A percentile compares a stretch with the other conserved stretches of the same genome.
phyloP scores from a whole-genome alignment of 495 filamentous ascomycete species.

The Articulospora tetracladia region DNA sequence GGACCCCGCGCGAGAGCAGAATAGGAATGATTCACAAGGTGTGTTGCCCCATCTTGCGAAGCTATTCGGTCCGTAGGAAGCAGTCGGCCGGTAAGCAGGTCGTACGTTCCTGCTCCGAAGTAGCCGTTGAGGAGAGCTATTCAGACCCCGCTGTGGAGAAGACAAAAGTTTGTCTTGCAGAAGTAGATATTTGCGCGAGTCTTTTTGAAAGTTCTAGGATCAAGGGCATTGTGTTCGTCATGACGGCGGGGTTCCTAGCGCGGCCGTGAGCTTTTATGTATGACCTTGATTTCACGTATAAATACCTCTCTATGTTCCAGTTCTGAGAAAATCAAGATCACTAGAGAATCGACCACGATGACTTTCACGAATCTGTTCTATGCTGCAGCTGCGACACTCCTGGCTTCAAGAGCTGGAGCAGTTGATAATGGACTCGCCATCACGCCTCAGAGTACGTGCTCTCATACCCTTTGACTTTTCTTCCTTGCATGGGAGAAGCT shows the following conservation, averaged over 20 bases:
- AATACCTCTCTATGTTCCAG: not conserved
- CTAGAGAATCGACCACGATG: not conserved
- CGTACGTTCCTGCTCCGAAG: not conserved
- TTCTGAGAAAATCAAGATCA: not conserved
- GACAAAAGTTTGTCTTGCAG: not conserved
- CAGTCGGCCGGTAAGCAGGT: not conserved
- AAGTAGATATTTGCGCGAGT: not conserved
- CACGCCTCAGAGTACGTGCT: slow-evolving; percentile 20
- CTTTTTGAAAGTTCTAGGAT: not conserved
- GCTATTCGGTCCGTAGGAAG: not conserved
- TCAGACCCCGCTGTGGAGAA: not conserved
- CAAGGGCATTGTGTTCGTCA: not conserved
- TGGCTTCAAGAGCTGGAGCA: slow-evolving; percentile 10
- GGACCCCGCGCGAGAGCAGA: too few relatives aligned
- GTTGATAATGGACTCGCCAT: slow-evolving; percentile 26
- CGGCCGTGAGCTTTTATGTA: too few relatives aligned
- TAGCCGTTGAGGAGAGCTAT: not conserved
- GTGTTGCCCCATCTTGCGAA: not conserved
- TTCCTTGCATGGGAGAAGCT: too few relatives aligned
- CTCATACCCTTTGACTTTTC: too few relatives aligned
- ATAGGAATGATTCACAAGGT: not conserved
- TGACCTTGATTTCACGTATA: not conserved
- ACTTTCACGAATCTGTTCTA: slow-evolving; percentile 6
- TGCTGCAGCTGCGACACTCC: slow-evolving; percentile 2
- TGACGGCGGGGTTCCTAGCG: not conserved